Percentiles rank a stretch among this genome's conserved stretches.
These are phyloP conservation scores for Aspergillus chevalieri DNA, from an alignment of 2,329 filamentous ascomycete species.

Conservation along the genomic window DNA sequence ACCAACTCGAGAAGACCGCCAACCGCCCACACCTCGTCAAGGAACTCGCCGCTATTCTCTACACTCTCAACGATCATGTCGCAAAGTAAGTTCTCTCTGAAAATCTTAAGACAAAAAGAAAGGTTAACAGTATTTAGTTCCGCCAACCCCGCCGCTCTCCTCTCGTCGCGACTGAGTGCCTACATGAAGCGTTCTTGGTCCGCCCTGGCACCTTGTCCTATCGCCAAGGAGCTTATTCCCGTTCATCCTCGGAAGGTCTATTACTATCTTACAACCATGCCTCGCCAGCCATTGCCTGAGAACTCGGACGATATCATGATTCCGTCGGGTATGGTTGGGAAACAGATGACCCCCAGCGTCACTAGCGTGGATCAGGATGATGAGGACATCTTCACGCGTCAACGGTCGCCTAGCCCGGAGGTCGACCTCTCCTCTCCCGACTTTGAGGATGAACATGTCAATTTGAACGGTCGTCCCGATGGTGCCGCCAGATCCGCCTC, in stretches of 20 bases:
- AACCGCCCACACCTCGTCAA: conserved; percentile 94
- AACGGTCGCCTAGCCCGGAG: conserved; percentile 72
- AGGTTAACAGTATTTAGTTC: conserved; percentile 55
- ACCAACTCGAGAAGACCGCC: conserved; percentile 79
- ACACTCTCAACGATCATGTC: conserved; percentile 70
- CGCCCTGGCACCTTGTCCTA: conserved; percentile 69
- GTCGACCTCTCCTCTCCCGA: conserved; percentile 84
- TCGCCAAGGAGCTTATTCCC: conserved; percentile 87
- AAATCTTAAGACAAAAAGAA: too few species aligned
- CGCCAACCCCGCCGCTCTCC: conserved; percentile 89
- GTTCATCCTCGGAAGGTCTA: conserved; percentile 92
- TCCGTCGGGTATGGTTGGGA: conserved; percentile 43
- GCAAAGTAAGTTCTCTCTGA: conserved; percentile 66
- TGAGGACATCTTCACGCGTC: conserved; percentile 53
- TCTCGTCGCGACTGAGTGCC: conserved; percentile 81
- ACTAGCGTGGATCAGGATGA: conserved; percentile 71
- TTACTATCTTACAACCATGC: conserved; percentile 88
- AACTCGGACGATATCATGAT: conserved; percentile 48
- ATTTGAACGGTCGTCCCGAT: conserved; percentile 51
- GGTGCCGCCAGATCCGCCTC: conserved; percentile 40
- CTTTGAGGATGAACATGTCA: conserved; percentile 65
- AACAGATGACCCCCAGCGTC: conserved; percentile 75
- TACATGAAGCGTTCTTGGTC: conserved; percentile 88
- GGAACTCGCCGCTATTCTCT: conserved; percentile 76
- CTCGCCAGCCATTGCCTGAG: conserved; percentile 74